phyloP scores from a whole-genome alignment of 1,139 yeast species.

The Nematodospora anomalae region DNA sequence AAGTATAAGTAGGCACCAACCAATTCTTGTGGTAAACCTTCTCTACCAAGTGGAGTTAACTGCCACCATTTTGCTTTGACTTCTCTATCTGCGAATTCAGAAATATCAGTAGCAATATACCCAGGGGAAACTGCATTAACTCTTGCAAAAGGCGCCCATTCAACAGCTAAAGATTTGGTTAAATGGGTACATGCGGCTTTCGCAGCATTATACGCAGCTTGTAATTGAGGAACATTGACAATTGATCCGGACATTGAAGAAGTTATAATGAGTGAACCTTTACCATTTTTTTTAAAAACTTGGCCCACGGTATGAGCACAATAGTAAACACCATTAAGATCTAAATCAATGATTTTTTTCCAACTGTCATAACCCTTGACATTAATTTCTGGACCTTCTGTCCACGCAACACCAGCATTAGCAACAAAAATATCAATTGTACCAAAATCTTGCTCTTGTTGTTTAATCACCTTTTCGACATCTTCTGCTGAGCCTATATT shows the following conservation, averaged over 20 bases:
- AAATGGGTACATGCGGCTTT: constrained; percentile 85
- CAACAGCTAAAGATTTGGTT: constrained; percentile 75
- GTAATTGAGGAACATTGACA: constrained; percentile 82
- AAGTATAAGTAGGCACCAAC: constrained; percentile 81
- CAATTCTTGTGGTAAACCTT: constrained; percentile 77
- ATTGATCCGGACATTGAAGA: constrained; percentile 87
- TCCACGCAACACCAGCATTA: constrained; percentile 91
- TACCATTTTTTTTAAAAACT: constrained; percentile 65
- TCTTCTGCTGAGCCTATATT: constrained; percentile 59
- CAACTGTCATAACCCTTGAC: constrained; percentile 45
- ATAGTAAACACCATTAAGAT: constrained; percentile 75
- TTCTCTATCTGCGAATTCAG: constrained; percentile 42
- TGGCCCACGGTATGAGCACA: constrained; percentile 70
- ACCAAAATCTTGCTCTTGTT: constrained; percentile 68
- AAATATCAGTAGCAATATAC: constrained; percentile 59
- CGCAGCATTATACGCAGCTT: constrained; percentile 82
- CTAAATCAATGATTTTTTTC: constrained; percentile 69
- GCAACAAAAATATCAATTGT: constrained; percentile 84
- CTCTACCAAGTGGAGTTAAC: constrained; percentile 73
- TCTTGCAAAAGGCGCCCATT: constrained; percentile 80
- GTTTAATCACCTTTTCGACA: constrained; percentile 56
- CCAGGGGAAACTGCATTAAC: constrained; percentile 84
- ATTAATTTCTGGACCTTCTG: constrained; percentile 67
- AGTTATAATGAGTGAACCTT: constrained; percentile 71
- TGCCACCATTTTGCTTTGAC: constrained; percentile 38